phyloP scores from a whole-genome alignment of 2,329 filamentous ascomycete species.

The Talaromyces sp. region DNA sequence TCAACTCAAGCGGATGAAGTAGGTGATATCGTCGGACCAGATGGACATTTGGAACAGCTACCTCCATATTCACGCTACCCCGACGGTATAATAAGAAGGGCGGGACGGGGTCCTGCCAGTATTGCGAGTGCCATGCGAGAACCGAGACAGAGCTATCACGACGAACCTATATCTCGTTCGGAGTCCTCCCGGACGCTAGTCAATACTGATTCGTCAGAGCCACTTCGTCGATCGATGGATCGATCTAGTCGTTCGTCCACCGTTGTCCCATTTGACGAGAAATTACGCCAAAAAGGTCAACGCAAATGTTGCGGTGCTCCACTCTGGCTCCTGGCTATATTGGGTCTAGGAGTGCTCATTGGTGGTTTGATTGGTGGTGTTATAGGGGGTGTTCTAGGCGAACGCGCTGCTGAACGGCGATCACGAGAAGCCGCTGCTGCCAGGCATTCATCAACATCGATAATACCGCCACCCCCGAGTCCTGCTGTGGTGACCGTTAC shows the following conservation, averaged over 20 bases:
- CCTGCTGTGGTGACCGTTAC: constrained; percentile 43
- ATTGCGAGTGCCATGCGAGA: constrained; percentile 14
- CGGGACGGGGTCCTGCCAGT: constrained; percentile 37
- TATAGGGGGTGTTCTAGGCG: constrained; percentile 51
- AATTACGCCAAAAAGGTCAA: constrained; percentile 40
- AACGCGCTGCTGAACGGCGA: constrained; percentile 27
- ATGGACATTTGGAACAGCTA: constrained; percentile 85
- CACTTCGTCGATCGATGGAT: constrained; percentile 14
- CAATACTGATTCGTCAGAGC: constrained; percentile 13
- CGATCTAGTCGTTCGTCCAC: constrained; percentile 16
- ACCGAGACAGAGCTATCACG: constrained; percentile 19
- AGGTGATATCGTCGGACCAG: constrained; percentile 79
- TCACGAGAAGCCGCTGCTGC: constrained; percentile 8
- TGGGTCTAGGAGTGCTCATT: constrained; percentile 43
- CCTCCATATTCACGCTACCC: constrained; percentile 90
- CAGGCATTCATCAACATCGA: background rate
- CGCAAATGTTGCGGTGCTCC: constrained; percentile 48
- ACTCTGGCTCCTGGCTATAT: constrained; percentile 45
- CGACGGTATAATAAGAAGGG: constrained; percentile 61
- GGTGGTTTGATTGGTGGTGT: constrained; percentile 49
- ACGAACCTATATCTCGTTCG: constrained; percentile 28
- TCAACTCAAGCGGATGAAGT: constrained; percentile 63
- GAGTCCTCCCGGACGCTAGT: constrained; percentile 27
- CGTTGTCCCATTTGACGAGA: constrained; percentile 32
- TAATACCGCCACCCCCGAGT: constrained; percentile 7